phyloP scores from a whole-genome alignment of 768 basidiomycete genomes.

The Russula vinacea region DNA sequence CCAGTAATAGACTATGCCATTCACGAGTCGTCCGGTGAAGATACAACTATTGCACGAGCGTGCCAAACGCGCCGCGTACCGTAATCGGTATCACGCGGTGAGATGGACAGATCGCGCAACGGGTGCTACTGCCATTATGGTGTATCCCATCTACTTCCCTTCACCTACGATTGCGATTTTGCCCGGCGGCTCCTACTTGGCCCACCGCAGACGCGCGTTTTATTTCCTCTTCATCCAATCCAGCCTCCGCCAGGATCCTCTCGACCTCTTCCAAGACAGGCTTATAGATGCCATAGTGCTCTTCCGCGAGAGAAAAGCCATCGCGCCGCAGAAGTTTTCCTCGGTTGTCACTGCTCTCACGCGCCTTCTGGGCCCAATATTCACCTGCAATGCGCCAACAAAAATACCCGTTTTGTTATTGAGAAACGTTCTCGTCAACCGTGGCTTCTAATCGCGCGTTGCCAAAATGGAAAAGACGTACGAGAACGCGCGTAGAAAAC shows the following conservation, averaged over 20 bases:
- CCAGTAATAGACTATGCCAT: not conserved
- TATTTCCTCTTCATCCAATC: constrained; percentile 82
- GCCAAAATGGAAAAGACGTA: constrained; percentile 39
- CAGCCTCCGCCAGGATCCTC: constrained; percentile 78
- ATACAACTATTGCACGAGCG: not conserved
- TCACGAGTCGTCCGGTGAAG: not conserved
- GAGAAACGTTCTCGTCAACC: constrained; percentile 3
- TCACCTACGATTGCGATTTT: constrained; percentile 53
- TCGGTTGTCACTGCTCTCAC: constrained; percentile 53
- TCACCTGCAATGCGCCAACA: constrained; percentile 46
- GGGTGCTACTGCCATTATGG: not conserved
- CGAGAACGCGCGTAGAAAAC: constrained; percentile 80
- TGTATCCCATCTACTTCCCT: constrained; percentile 2
- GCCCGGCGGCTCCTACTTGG: constrained; percentile 36
- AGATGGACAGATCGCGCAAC: not conserved
- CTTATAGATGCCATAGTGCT: constrained; percentile 75
- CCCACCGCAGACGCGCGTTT: constrained; percentile 48
- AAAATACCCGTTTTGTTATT: not conserved
- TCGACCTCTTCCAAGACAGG: constrained; percentile 81
- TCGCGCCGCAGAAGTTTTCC: constrained; percentile 78
- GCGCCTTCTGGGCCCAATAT: constrained; percentile 77
- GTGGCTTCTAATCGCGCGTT: not conserved
- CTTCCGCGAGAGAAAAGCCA: constrained; percentile 73
- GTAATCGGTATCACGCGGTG: not conserved
- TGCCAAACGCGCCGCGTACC: not conserved